These are phyloP conservation scores for Colletotrichum tabaci DNA, from an alignment of 2,329 filamentous ascomycete species.

Conservation along the genomic window DNA sequence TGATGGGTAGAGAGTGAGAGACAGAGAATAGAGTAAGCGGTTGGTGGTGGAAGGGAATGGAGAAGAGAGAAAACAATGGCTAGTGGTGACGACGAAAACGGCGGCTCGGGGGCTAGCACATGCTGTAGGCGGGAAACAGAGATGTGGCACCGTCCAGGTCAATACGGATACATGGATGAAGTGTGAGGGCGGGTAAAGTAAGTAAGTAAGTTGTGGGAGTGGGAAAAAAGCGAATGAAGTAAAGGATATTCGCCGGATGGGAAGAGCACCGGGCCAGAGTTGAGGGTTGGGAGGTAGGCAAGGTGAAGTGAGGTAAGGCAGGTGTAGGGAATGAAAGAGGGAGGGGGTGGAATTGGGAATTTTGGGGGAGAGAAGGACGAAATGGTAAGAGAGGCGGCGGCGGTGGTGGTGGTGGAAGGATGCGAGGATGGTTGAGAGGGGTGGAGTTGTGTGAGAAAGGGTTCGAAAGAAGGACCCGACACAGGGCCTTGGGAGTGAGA, in stretches of 20 bases:
- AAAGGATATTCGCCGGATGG: constrained; percentile 15
- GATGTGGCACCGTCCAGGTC: constrained; percentile 36
- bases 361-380: constrained; percentile 15
- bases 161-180: constrained; percentile 34
- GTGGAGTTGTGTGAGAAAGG: constrained; percentile 30
- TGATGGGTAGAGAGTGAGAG: constrained; percentile 34
- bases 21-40: constrained; percentile 14
- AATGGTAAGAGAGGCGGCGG: constrained; percentile 2
- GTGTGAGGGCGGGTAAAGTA: constrained; percentile 24
- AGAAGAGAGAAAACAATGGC: constrained; percentile 42
- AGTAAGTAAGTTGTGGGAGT: constrained; percentile 1
- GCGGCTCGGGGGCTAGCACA: constrained; percentile 41
- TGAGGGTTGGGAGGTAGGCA: constrained; percentile 3
- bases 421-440: constrained; percentile 22
- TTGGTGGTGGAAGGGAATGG: constrained; percentile 37
- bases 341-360: constrained; percentile 19
- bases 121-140: constrained; percentile 39
- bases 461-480: constrained; percentile 29
- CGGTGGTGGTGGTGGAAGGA: constrained; percentile 20
- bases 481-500: constrained; percentile 1
- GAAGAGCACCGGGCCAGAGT: constrained; percentile 26
- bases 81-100: constrained; percentile 39
- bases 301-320: constrained; percentile 6
- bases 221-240: constrained; percentile 13
- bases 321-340: constrained; percentile 33